Evolutionary conservation across 345 rosid genomes (phyloP), one percentile per base, ranked within the genome.

Genomic region (Murraya koenigii): DNA sequence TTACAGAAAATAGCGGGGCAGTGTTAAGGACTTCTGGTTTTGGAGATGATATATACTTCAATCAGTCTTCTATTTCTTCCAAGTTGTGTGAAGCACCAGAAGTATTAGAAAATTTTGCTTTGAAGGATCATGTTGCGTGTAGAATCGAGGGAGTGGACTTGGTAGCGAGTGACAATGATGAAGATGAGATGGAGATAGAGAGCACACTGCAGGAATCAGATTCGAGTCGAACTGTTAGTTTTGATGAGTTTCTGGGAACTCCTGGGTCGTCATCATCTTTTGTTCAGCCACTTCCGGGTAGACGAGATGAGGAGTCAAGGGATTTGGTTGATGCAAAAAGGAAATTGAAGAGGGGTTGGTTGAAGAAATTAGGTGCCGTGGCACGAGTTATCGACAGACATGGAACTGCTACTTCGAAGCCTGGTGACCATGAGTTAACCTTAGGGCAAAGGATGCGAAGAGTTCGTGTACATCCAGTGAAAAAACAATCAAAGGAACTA

Each of bases 401-500:
- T 3, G 69, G 78, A 8, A 86, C 70, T 13, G 55, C 80, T 38
- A 64, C 47, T 25, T 70, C 65, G 28, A 80, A 71, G 72, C 73
- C 67, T 17, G 62, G 41, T 66, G 86, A 84, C 77, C 68, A 68
- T 70, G 89, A 90, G 69, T 68, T 84, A 25, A 63, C 79, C 0
- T 60, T 63, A 30, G 87, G 82, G 59, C 39, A 81, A 8, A 82
- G 75, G 77, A 79, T 83, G 81, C 87, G 79, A 70, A 54, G 74
- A 25, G 85, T 90, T 64, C 86, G 81, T 22, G 89, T 86, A 66
- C 88, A 80, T 67, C 82, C 91, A 20, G 73, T 72, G 23, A 88
- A 85, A 55, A 93, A 93, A 82, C 84, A 81, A 63, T 81, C 83
- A 39, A 90, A 88, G 85, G 94, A 93, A 81, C 84, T 93, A 32